These are phyloP conservation scores for Vigna hirtella DNA, from an alignment of 306 rosid species.

Conservation along the genomic window DNA sequence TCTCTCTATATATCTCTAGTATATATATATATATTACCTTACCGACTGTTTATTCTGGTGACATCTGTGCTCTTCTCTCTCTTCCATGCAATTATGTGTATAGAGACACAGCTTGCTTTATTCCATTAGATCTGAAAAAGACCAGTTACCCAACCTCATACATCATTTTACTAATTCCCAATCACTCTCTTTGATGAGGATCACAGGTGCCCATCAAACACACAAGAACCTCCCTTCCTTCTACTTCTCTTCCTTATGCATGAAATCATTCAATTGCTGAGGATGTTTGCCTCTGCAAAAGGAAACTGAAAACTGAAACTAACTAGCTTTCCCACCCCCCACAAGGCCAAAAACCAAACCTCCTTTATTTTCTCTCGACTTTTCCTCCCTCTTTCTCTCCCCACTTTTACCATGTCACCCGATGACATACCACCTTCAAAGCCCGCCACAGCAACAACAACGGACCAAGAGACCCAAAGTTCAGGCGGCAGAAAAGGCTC, in stretches of 20 bases:
- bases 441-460: constrained; percentile 29
- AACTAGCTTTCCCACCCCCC: constrained; percentile 18
- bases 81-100: constrained; percentile 31
- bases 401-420: constrained; percentile 55
- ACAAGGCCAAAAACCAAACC: constrained; percentile 7
- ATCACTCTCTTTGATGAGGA: constrained; percentile 67
- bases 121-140: constrained; percentile 66
- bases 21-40: constrained; percentile 28
- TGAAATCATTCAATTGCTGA: constrained; percentile 69
- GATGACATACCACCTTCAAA: constrained; percentile 54
- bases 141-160: constrained; percentile 47
- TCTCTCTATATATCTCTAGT: constrained; percentile 16
- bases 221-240: constrained; percentile 41
- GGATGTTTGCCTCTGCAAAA: constrained; percentile 65
- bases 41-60: constrained; percentile 51
- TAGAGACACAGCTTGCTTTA: constrained; percentile 49
- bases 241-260: constrained; percentile 57
- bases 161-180: constrained; percentile 44
- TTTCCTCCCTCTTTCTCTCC: neutral
- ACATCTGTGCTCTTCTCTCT: constrained; percentile 52
- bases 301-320: constrained; percentile 54
- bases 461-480: constrained; percentile 45
- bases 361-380: constrained; percentile 24
- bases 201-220: constrained; percentile 72
- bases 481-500: constrained; percentile 51